These are phyloP conservation scores for Cryptococcus amylolentus DNA, from an alignment of 1,284 basidiomycete genomes.

Conservation along the genomic window DNA sequence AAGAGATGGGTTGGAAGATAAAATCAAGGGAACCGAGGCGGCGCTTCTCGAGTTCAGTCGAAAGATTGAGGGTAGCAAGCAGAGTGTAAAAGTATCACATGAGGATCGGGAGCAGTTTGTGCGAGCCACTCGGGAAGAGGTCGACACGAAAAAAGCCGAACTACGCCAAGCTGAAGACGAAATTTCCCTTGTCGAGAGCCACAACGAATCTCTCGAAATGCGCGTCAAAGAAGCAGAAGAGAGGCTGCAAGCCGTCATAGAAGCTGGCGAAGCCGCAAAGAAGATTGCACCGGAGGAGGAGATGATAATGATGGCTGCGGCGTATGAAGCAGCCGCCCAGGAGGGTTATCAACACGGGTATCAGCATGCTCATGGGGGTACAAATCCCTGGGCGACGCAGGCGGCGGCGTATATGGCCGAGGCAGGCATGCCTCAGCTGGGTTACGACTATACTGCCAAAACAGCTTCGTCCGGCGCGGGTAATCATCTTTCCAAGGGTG, in stretches of 20 bases:
- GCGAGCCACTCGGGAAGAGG: slow-evolving; percentile 52
- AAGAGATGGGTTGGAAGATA: slow-evolving; percentile 62
- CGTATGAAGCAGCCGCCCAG: slow-evolving; percentile 44
- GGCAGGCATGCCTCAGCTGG: slow-evolving; percentile 44
- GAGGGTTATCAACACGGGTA: slow-evolving; percentile 36
- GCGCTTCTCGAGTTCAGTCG: slow-evolving; percentile 64
- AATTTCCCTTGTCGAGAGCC: slow-evolving; percentile 28
- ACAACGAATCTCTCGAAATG: slow-evolving; percentile 33
- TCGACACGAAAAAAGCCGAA: slow-evolving; percentile 57
- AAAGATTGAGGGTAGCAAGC: slow-evolving; percentile 52
- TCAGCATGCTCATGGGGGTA: slow-evolving; percentile 16
- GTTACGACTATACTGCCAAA: slow-evolving; percentile 44
- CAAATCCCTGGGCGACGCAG: slow-evolving; percentile 38
- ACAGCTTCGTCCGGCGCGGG: slow-evolving; percentile 30
- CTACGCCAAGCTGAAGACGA: slow-evolving; percentile 44
- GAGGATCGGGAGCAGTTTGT: slow-evolving; percentile 57
- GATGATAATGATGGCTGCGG: slow-evolving; percentile 49
- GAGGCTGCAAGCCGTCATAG: slow-evolving; percentile 29
- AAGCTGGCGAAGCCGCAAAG: slow-evolving; percentile 32
- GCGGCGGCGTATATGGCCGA: slow-evolving; percentile 48
- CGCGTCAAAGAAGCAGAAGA: slow-evolving; percentile 44
- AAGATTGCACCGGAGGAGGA: slow-evolving; percentile 45
- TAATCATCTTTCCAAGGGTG: slow-evolving; percentile 20
- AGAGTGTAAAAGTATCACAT: slow-evolving; percentile 42
- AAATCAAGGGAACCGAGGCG: slow-evolving; percentile 63